Evolutionary conservation across 306 rosid genomes (phyloP).

Genomic region (apple (Malus domestica)): DNA sequence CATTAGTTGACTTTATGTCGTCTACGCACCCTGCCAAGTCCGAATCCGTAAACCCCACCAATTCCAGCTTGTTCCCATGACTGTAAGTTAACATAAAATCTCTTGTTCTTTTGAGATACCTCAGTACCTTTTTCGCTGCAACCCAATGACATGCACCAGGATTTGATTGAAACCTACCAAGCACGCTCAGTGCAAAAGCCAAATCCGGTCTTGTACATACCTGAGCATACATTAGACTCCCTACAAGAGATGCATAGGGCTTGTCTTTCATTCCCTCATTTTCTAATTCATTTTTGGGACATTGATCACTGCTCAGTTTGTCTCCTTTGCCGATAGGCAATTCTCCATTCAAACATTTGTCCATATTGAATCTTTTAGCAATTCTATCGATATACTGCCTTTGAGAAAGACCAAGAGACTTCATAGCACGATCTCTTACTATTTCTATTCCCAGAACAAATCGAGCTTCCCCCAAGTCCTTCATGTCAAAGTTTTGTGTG

Average conservation of each 20-base stretch:
- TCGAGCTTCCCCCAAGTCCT: not conserved
- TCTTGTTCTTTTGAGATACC: not conserved
- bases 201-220: not conserved
- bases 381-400: no score
- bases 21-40: not conserved
- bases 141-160: not conserved
- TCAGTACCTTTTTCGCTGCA: not conserved
- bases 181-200: not conserved
- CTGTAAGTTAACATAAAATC: not conserved
- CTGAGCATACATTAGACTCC: accelerated
- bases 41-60: not conserved
- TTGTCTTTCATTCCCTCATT: not conserved
- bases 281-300: not conserved
- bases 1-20: not conserved
- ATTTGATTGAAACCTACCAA: not conserved
- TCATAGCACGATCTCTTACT: not conserved
- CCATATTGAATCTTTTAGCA: not conserved
- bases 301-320: not conserved
- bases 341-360: not conserved
- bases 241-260: not conserved
- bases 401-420: not conserved
- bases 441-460: not conserved
- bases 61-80: not conserved
- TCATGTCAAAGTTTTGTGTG: no score
- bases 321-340: not conserved